Evolutionary conservation across 371 early-diverging fungal genomes (phyloP), one percentile per base, ranked within the genome.

Genomic region (Chytridium lagenaria): DNA sequence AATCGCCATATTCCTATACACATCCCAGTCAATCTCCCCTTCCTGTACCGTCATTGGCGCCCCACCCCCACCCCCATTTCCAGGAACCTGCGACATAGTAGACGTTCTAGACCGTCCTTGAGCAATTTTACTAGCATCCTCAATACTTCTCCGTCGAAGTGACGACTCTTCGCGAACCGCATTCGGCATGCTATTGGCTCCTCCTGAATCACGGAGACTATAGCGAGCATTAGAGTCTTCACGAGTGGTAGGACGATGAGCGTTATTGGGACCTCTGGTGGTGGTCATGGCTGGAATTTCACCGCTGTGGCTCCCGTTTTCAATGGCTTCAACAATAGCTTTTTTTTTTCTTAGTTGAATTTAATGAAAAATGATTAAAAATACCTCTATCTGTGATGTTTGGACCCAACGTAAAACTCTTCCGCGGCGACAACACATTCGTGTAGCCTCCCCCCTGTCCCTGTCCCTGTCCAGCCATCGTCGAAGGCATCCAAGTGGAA

Each of bases 1-100:
- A 59, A 76, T 64, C 1, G 70, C 70, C 67, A 67, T 70, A 38
- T 49, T 59, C 19, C 38, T 61, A 15, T 31, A 2, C 63, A 31
- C 36, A 36, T 61, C 36, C 63, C 3, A 7, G 33, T 22, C 63
- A 61, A 57, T 12, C 31, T 61, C 63, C 15, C 33, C 33, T 22
- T 52, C n/a, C 16, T 12, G 55, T 5, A 7, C 26, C 44, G 19
- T 12, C 44, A 19, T 16, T 16, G 10, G 57, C 7, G 22, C 31
- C 64, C 64, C 50, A 36, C 28, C 64, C 44, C 23, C 34, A 50
- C 26, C 71, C 23, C 16, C 30, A 39, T 34, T 38, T 30, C 36
- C 44, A 34, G n/a, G 61, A 16, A 33, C 36, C 55, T 5, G 12
- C 55, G 19, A 44, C n/a, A n/a, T n/a, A 44, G 44, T 44, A 19